Conservation (phyloP, 2,329 filamentous ascomycete species). For the Calonectria pteridis region DNA sequence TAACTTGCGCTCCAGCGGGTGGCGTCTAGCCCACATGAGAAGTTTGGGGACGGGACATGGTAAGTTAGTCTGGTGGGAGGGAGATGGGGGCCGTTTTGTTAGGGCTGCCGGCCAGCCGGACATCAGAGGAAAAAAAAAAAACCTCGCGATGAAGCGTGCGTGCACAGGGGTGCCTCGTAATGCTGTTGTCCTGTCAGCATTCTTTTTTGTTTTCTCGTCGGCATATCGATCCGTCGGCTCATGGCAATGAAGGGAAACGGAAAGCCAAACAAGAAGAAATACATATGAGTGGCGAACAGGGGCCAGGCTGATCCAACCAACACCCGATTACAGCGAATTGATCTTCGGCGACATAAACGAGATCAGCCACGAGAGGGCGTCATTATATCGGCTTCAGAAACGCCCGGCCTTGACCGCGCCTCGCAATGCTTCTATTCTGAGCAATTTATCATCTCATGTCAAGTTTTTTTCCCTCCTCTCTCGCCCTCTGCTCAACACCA, state of each 20-base stretch:
- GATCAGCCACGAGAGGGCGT: conserved; percentile 3
- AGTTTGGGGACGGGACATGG: conserved; percentile 4
- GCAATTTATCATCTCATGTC: conserved; percentile 33
- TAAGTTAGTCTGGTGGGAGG: neutral
- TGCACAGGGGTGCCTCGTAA: neutral
- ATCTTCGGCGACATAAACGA: neutral
- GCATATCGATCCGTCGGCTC: neutral
- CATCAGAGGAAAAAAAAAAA: neutral
- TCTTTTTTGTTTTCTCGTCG: neutral
- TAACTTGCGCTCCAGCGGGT: conserved; percentile 3
- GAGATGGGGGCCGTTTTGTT: conserved; percentile 9
- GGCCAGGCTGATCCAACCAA: neutral
- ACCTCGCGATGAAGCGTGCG: neutral
- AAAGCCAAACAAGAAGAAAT: neutral
- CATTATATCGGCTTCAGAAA: neutral
- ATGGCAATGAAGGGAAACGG: neutral
- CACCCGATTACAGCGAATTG: neutral
- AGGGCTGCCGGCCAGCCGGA: neutral
- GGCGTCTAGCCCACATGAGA: conserved; percentile 8
- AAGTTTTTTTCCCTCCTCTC: neutral
- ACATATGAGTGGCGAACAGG: neutral
- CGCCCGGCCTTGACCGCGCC: conserved; percentile 18
- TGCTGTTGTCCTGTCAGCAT: neutral
- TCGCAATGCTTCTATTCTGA: conserved; percentile 38
- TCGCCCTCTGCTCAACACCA: conserved; percentile 22